phyloP scores from a whole-genome alignment of 1,284 basidiomycete species.

The Microbotryomycetes sp. region DNA sequence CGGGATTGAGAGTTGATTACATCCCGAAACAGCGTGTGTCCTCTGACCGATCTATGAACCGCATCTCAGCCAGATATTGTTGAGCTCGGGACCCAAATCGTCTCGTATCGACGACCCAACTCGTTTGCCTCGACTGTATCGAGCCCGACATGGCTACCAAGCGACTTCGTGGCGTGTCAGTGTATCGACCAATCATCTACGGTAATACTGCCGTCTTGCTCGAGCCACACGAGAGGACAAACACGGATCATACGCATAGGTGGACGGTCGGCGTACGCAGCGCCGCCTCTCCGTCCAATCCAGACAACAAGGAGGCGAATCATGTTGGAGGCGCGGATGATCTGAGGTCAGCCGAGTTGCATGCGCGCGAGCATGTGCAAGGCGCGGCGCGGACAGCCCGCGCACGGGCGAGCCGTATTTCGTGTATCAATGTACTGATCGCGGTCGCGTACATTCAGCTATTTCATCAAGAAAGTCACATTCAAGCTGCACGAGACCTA shows the following conservation, averaged over 20 bases:
- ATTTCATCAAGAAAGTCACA: conserved; percentile 88
- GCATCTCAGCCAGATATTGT: no score
- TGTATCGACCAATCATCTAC: conserved; percentile 87
- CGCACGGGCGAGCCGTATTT: no score
- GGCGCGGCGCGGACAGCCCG: conserved; percentile 6
- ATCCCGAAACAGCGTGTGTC: no score
- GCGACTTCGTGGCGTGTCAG: conserved; percentile 56
- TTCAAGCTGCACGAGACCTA: conserved; percentile 99
- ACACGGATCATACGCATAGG: conserved; percentile 78
- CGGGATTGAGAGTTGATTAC: no score
- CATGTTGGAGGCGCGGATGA: conserved; percentile 45
- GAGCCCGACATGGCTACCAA: neutral
- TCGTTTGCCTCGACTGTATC: neutral
- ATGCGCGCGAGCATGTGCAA: conserved; percentile 32
- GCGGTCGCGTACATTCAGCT: conserved; percentile 46
- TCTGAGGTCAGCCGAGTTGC: conserved; percentile 46
- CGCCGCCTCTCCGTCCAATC: conserved; percentile 45
- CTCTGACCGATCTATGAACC: no score
- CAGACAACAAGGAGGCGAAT: conserved; percentile 47
- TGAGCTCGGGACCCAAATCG: no score
- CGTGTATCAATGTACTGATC: conserved; percentile 17
- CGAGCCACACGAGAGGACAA: conserved; percentile 60
- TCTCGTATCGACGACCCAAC: no score
- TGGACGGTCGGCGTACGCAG: conserved; percentile 92
- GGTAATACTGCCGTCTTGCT: conserved; percentile 88